Base-by-base conservation (phyloP, 1,284 basidiomycete species). In the Leccinum olivaceoglutinosum region DNA sequence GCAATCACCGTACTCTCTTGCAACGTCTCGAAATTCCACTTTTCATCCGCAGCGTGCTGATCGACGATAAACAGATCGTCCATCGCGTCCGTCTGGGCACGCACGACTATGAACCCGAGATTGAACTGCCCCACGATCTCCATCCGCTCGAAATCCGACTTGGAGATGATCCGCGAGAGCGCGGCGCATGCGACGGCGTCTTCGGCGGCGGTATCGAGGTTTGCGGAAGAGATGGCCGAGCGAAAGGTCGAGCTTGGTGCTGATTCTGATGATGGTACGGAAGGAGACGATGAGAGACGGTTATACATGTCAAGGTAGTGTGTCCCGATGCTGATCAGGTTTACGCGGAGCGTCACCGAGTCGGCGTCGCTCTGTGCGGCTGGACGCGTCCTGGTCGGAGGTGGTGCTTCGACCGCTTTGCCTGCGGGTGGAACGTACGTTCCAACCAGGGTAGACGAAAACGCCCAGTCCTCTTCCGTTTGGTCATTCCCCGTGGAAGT, bases 21-120 rank as follows among this genome's bases (percentile, higher is more conserved):
- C 64, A 99, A 77, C 3, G 85, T 91, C 80, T 99, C 96, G 74
- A 98, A 99, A 73, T 98, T 99, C 79, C 90, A 98, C 79, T 99
- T 99, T 77, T 99, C 97, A 75, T 99, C 96, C 16, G 89, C 85
- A 7, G 90, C 90, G 70, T 92, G 93, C 71, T 93, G 91, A 71
- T 96, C 95, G 25, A 98, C 85, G 68, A 99, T 96, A 76, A 98
- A 98, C 57, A 99, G 78, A 70, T 97, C 94, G 70, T 96, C 94
- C 74, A 86, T 79, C 5, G 62, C 66, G 46, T 61, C 63, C 4
- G 49, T 49, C 18, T 21, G 46, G 29, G 29, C 29, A 29, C 29
- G 85, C 1, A 87, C 87, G 64, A 99, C 86, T 75, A 99, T 96
- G 75, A 99, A 99, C 0, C 96, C 96, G 51, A 92, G 83, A 70